These are phyloP conservation scores for Leccinum truebloodii DNA, from an alignment of 768 basidiomycete species.

Conservation along the genomic window DNA sequence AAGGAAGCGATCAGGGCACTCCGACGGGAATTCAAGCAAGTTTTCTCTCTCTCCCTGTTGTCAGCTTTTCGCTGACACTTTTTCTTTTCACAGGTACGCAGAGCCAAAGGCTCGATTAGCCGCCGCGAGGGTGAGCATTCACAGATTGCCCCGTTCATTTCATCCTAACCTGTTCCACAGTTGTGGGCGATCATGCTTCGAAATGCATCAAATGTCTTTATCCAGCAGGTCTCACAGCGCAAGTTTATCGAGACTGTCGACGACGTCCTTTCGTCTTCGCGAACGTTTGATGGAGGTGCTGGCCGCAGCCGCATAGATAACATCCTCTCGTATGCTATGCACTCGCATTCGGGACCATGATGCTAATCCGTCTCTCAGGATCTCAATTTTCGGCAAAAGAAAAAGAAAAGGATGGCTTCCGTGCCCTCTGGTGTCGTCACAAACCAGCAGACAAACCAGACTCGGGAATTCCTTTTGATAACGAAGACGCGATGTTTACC, in stretches of 20 bases:
- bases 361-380: conserved; percentile 18
- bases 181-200: conserved; percentile 91
- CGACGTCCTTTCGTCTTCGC: conserved; percentile 61
- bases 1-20: conserved; percentile 59
- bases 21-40: too few species aligned
- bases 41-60: too few species aligned
- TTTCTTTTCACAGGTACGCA: conserved; percentile 51
- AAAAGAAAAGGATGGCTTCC: conserved; percentile 55
- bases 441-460: conserved; percentile 83
- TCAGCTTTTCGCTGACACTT: too few species aligned
- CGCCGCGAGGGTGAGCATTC: conserved; percentile 63
- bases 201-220: conserved; percentile 73
- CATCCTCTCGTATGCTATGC: conserved; percentile 25
- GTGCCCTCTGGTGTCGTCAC: conserved; percentile 76
- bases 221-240: conserved; percentile 65
- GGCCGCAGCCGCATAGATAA: conserved; percentile 71
- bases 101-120: conserved; percentile 75
- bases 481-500: conserved; percentile 78
- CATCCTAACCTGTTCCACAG: conserved; percentile 36
- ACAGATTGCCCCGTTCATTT: background rate
- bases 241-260: conserved; percentile 83
- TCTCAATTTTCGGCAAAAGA: conserved; percentile 26
- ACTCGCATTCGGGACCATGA: too few species aligned
- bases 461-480: conserved; percentile 77
- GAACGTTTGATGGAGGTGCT: conserved; percentile 81